Conservation (phyloP, 345 rosid genomes). For the Aquilaria sinensis region DNA sequence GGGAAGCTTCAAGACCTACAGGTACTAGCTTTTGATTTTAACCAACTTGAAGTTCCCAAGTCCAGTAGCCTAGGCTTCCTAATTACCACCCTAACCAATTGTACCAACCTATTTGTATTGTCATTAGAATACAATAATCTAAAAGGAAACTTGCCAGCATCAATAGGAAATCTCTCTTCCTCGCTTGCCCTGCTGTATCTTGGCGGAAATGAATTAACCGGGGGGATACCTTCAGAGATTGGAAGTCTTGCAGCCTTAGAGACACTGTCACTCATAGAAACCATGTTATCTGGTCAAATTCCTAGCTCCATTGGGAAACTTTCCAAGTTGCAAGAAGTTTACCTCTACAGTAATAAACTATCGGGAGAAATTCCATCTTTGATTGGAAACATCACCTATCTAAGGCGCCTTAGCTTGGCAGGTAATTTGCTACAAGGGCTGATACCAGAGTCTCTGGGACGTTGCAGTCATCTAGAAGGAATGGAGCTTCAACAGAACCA, state of each 20-base stretch:
- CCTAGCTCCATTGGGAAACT: slow-evolving; percentile 15
- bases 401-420: neutral
- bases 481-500: slow-evolving; percentile 7
- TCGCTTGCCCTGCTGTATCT: neutral
- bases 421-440: slow-evolving; percentile 18
- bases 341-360: slow-evolving; percentile 5
- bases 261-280: neutral
- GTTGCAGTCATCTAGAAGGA: neutral
- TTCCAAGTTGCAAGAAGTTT: neutral
- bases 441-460: slow-evolving; percentile 17
- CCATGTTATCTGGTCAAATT: slow-evolving; percentile 11
- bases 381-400: slow-evolving; percentile 9
- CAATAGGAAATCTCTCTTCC: slow-evolving; percentile 16
- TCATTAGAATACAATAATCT: neutral
- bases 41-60: slow-evolving; percentile 11
- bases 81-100: slow-evolving; percentile 7
- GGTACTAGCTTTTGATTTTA: neutral
- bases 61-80: slow-evolving; percentile 16
- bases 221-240: slow-evolving; percentile 18
- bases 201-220: neutral
- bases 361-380: slow-evolving; percentile 9
- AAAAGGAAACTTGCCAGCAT: slow-evolving; percentile 13
- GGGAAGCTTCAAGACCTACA: slow-evolving; percentile 8
- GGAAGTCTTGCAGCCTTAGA: slow-evolving; percentile 9
- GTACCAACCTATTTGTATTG: neutral